Evolutionary conservation across 1,139 yeast species (phyloP).

Genomic region (Starmera stellimalicola): DNA sequence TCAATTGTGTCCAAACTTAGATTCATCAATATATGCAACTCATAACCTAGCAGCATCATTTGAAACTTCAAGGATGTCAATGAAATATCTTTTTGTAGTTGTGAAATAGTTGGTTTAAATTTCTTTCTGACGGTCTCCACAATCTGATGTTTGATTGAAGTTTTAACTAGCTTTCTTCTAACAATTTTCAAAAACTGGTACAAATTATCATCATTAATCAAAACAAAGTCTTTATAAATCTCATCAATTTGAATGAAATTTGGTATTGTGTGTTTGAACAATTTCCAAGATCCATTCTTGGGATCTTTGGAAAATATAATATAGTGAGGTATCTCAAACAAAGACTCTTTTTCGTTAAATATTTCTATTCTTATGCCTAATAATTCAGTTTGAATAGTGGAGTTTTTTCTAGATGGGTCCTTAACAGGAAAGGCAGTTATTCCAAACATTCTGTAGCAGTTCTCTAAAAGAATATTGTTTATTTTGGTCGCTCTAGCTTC

Average conservation of each 20-base stretch:
- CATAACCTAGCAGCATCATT: slow-evolving; percentile 5
- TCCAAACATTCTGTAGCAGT: slow-evolving; percentile 33
- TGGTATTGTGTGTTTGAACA: slow-evolving; percentile 38
- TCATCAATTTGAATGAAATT: slow-evolving; percentile 24
- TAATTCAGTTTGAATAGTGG: slow-evolving; percentile 13
- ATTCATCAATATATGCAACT: slow-evolving; percentile 8
- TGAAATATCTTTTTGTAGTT: slow-evolving; percentile 14
- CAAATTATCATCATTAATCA: slow-evolving; percentile 9
- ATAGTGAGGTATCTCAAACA: slow-evolving; percentile 32
- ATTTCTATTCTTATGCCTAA: slow-evolving; percentile 37
- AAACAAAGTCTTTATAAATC: slow-evolving; percentile 11
- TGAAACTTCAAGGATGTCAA: slow-evolving; percentile 12
- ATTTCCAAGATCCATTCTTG: slow-evolving; percentile 23
- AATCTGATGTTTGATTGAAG: slow-evolving; percentile 13
- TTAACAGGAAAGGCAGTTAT: slow-evolving; percentile 36
- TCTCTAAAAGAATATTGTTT: slow-evolving; percentile 26
- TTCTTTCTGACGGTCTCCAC: slow-evolving; percentile 7
- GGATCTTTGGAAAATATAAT: slow-evolving; percentile 25
- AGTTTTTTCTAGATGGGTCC: slow-evolving; percentile 23
- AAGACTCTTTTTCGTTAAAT: slow-evolving; percentile 21
- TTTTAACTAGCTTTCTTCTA: slow-evolving; percentile 9
- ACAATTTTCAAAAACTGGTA: slow-evolving; percentile 8
- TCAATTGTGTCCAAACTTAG: slow-evolving; percentile 8
- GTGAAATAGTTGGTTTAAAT: slow-evolving; percentile 4
- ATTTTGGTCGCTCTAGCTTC: slow-evolving; percentile 5